Conservation (phyloP, 352 stramenopile genomes). For the Phytophthora cajani region DNA sequence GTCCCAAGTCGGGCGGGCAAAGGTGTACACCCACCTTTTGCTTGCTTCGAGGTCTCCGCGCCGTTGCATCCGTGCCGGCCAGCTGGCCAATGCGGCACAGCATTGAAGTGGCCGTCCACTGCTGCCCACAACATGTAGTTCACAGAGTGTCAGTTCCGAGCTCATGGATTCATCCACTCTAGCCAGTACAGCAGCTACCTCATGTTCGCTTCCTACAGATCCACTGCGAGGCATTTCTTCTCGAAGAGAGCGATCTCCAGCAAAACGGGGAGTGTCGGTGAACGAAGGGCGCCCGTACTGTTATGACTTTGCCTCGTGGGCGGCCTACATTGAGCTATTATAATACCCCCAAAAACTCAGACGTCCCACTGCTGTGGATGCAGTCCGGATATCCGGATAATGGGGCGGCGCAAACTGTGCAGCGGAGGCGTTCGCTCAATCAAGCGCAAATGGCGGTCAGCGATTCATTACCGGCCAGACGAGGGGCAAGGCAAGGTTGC, state of each 20-base stretch:
- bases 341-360: too few species aligned
- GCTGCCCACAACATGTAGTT: background rate
- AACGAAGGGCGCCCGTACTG: background rate
- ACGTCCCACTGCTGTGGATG: too few species aligned
- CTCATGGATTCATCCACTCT: background rate
- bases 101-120: background rate
- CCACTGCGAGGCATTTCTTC: background rate
- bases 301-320: too few species aligned
- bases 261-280: background rate
- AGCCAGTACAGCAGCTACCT: too few species aligned
- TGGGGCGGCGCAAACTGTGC: too few species aligned
- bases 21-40: background rate
- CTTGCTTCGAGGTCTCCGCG: background rate
- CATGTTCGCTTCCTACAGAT: background rate
- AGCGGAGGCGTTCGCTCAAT: too few species aligned
- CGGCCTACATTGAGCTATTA: too few species aligned
- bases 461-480: too few species aligned
- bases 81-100: background rate
- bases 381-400: too few species aligned
- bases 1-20: too few species aligned
- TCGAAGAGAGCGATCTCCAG: background rate
- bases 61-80: background rate
- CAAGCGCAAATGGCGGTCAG: too few species aligned
- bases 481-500: too few species aligned
- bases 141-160: background rate